phyloP scores from a whole-genome alignment of 1,284 basidiomycete genomes.

The Ceratobasidium theobromae region DNA sequence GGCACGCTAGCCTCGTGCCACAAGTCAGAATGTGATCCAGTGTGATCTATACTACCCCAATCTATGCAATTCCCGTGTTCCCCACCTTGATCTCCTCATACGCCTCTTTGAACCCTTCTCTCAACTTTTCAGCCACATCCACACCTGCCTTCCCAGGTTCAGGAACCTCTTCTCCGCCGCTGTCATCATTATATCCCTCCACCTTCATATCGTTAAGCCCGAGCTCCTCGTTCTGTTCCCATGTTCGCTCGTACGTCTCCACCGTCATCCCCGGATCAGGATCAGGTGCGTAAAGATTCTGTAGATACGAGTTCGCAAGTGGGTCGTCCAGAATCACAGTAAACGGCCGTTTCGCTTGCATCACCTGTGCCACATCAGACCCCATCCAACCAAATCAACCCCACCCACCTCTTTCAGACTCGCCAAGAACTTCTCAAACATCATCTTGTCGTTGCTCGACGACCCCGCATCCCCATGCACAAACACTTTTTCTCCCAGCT shows the following conservation, averaged over 20 bases:
- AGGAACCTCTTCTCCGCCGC: slow-evolving; percentile 39
- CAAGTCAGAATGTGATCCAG: background rate
- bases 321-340: slow-evolving; percentile 96
- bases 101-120: slow-evolving; percentile 25
- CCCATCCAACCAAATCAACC: background rate
- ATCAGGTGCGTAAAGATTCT: slow-evolving; percentile 92
- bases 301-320: slow-evolving; percentile 92
- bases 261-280: slow-evolving; percentile 88
- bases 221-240: slow-evolving; percentile 93
- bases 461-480: slow-evolving; percentile 41
- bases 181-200: slow-evolving; percentile 68
- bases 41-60: background rate
- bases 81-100: slow-evolving; percentile 20
- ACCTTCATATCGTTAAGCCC: slow-evolving; percentile 97
- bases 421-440: slow-evolving; percentile 76
- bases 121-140: slow-evolving; percentile 31
- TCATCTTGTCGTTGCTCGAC: slow-evolving; percentile 51
- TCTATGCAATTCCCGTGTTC: slow-evolving; percentile 16
- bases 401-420: slow-evolving; percentile 71
- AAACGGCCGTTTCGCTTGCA: slow-evolving; percentile 74
- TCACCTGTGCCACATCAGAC: slow-evolving; percentile 56
- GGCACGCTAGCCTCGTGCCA: too few relatives aligned
- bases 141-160: slow-evolving; percentile 29
- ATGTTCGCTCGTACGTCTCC: slow-evolving; percentile 80
- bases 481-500: slow-evolving; percentile 90